phyloP scores from a whole-genome alignment of 1,284 basidiomycete species.

The Fomitopsis pinicola region DNA sequence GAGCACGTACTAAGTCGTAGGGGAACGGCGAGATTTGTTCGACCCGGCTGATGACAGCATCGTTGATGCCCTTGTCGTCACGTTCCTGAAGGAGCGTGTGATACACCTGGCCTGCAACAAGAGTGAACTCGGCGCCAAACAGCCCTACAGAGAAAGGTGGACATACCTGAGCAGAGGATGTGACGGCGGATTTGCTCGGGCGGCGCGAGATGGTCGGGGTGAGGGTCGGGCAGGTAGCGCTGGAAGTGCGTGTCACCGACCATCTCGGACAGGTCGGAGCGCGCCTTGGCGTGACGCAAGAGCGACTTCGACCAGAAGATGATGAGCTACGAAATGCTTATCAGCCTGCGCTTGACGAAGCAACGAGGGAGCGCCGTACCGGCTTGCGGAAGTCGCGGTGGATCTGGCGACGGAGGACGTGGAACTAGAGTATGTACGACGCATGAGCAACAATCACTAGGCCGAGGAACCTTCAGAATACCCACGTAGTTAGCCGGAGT shows the following conservation, averaged over 20 bases:
- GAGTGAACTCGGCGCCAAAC: background rate
- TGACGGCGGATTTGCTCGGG: constrained; percentile 90
- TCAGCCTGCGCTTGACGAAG: constrained; percentile 1
- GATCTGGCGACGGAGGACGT: constrained; percentile 92
- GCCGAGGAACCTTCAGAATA: constrained; percentile 7
- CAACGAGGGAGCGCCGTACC: constrained; percentile 34
- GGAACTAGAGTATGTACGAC: constrained; percentile 55
- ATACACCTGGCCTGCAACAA: constrained; percentile 82
- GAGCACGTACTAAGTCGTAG: constrained; percentile 73
- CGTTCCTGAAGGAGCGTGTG: constrained; percentile 86
- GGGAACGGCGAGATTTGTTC: constrained; percentile 97
- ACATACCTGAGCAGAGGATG: constrained; percentile 77
- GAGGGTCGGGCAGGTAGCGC: constrained; percentile 87
- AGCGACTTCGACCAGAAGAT: constrained; percentile 97
- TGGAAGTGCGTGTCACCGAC: constrained; percentile 87
- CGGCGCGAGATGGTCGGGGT: constrained; percentile 65
- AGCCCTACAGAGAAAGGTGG: background rate
- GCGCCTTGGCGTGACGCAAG: constrained; percentile 89
- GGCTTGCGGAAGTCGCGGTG: constrained; percentile 97
- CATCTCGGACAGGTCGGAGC: constrained; percentile 88
- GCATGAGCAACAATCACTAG: background rate
- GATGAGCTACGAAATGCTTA: constrained; percentile 53
- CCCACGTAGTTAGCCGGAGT: constrained; percentile 88
- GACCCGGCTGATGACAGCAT: constrained; percentile 90
- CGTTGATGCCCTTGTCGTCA: constrained; percentile 84